phyloP scores from a whole-genome alignment of 164 flowering plant genomes.

The Annona cherimola region DNA sequence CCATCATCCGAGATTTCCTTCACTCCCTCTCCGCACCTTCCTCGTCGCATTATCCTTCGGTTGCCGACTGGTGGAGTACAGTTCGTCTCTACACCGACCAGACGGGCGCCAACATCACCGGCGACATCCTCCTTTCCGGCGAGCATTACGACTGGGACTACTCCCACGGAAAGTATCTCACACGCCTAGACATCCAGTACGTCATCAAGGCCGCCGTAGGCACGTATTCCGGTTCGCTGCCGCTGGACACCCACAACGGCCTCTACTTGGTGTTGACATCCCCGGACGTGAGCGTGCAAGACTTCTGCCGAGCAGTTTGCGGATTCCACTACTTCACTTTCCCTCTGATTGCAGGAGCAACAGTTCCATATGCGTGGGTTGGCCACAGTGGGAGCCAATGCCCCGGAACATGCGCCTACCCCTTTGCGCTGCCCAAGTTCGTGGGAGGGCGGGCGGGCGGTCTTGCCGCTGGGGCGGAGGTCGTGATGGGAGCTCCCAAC shows the following conservation, averaged over 20 bases:
- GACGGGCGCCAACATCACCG: slow-evolving; percentile 54
- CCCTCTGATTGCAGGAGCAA: slow-evolving; percentile 42
- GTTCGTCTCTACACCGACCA: slow-evolving; percentile 65
- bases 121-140: slow-evolving; percentile 29
- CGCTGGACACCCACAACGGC: slow-evolving; percentile 41
- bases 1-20: slow-evolving; percentile 53
- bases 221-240: slow-evolving; percentile 19
- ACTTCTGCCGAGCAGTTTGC: slow-evolving; percentile 61
- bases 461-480: slow-evolving; percentile 6
- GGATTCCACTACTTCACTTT: slow-evolving; percentile 73
- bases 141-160: slow-evolving; percentile 38
- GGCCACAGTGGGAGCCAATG: slow-evolving; percentile 57
- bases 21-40: slow-evolving; percentile 34
- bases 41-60: slow-evolving; percentile 33
- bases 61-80: slow-evolving; percentile 61
- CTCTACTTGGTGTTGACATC: slow-evolving; percentile 59
- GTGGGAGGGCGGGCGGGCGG: slow-evolving; percentile 25
- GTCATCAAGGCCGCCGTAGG: slow-evolving; percentile 37
- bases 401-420: slow-evolving; percentile 64
- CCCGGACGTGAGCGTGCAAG: slow-evolving; percentile 47
- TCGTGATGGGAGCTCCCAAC: slow-evolving; percentile 43
- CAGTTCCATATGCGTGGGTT: slow-evolving; percentile 70
- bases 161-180: slow-evolving; percentile 50
- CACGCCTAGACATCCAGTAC: slow-evolving; percentile 42
- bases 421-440: slow-evolving; percentile 43